Evolutionary conservation across 2,329 filamentous ascomycete species (phyloP), one percentile per base, ranked within the genome.

Genomic region (Exophiala alcalophila): DNA sequence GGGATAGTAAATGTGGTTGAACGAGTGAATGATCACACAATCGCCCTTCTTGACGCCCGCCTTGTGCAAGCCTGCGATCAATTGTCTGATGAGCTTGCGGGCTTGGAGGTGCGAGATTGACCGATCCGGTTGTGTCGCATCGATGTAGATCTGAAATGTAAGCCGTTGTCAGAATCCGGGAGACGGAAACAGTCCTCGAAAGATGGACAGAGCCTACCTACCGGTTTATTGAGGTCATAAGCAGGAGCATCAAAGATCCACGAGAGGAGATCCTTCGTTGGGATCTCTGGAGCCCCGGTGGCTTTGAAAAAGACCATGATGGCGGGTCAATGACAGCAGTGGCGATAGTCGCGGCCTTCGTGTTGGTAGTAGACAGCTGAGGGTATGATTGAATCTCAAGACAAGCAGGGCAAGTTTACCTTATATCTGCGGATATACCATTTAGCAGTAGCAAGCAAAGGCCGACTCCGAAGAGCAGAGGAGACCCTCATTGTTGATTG

Each of bases 21-120:
- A 76, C 0, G 73, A 74, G 49, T 78, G 73, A 28, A 79, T 66
- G 31, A 71, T 71, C 5, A 80, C 69, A 49, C 71, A 73, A 46
- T 80, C 74, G 21, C 74, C 75, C 21, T 61, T 58, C 40, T 68
- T 45, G 6, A 49, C 41, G 9, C 46, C 46, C 18, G 32, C 25
- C 21, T 40, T 29, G 19, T 20, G 40, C 33, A 80, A 64, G 0
- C 77, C 77, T 7, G 73, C 73, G 35, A 71, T 69, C 12, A 80
- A 59, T 46, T 71, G 67, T 10, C 70, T 65, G 24, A 77, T 61
- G 6, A 71, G 53, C 21, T 18, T 40, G 14, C 35, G 35, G 18
- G 46, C 46, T 33, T 45, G 46, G 4, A 32, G 20, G 21, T 40
- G 25, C 16, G 46, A 49, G 11, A 45, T 29, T n/a, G 31, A 40